Evolutionary conservation across 1,284 basidiomycete genomes (phyloP).

Genomic region (Lentinula novae-zelandiae): DNA sequence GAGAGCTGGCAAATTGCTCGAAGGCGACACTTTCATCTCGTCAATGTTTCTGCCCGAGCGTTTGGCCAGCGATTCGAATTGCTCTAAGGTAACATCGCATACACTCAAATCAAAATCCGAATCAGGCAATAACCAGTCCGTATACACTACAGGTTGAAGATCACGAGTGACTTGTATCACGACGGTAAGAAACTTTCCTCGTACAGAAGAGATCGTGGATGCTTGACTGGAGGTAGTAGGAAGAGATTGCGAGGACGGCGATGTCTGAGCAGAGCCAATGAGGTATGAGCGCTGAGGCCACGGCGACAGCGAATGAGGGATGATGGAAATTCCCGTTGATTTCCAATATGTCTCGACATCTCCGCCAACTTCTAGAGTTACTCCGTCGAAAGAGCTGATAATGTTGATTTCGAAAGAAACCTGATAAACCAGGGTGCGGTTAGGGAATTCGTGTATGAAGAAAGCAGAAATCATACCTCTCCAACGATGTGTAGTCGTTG

Average conservation of each 20-base stretch:
- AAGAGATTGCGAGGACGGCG: slow-evolving; percentile 56
- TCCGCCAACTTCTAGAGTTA: slow-evolving; percentile 94
- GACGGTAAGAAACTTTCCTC: slow-evolving; percentile 83
- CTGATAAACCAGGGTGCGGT: slow-evolving; percentile 31
- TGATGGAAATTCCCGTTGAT: slow-evolving; percentile 65
- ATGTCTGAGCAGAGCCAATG: slow-evolving; percentile 58
- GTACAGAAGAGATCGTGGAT: slow-evolving; percentile 82
- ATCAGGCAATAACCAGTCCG: slow-evolving; percentile 71
- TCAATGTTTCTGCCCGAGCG: slow-evolving; percentile 41
- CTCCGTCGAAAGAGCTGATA: slow-evolving; percentile 88
- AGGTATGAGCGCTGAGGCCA: slow-evolving; percentile 37
- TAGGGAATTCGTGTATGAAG: not conserved
- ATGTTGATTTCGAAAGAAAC: slow-evolving; percentile 89
- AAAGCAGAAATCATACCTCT: slow-evolving; percentile 50
- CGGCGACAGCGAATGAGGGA: slow-evolving; percentile 34
- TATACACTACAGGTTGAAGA: slow-evolving; percentile 80
- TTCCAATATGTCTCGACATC: slow-evolving; percentile 98
- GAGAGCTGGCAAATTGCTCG: slow-evolving; percentile 54
- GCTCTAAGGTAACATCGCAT: slow-evolving; percentile 76
- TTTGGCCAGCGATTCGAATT: slow-evolving; percentile 71
- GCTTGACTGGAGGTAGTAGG: slow-evolving; percentile 44
- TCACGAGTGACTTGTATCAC: slow-evolving; percentile 93
- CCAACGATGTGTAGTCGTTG: slow-evolving; percentile 93
- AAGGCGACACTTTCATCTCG: slow-evolving; percentile 25
- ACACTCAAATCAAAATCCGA: slow-evolving; percentile 77